These are phyloP conservation scores for Sphagnurus paluster DNA, from an alignment of 1,284 basidiomycete genomes.

Conservation along the genomic window DNA sequence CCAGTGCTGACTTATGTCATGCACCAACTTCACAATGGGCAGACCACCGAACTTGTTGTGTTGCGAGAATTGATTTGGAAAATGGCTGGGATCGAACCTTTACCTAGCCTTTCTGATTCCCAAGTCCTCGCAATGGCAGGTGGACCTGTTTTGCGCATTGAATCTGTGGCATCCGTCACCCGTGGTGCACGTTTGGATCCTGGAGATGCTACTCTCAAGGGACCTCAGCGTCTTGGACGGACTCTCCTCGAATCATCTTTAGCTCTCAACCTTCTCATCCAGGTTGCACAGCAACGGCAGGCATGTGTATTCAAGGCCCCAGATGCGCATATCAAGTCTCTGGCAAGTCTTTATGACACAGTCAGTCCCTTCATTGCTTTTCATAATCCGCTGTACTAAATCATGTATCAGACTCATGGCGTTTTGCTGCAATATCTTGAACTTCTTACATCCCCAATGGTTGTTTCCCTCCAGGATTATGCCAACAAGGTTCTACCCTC, in stretches of 20 bases:
- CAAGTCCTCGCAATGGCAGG: conserved; percentile 91
- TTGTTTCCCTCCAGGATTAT: conserved; percentile 63
- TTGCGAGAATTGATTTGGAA: conserved; percentile 91
- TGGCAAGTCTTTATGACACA: conserved; percentile 85
- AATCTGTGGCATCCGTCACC: conserved; percentile 74
- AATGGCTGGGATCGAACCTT: conserved; percentile 93
- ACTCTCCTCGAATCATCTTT: conserved; percentile 71
- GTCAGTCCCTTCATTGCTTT: conserved; percentile 47
- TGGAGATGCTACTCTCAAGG: conserved; percentile 56
- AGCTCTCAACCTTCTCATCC: conserved; percentile 82
- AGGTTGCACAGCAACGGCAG: conserved; percentile 86
- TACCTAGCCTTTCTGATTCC: conserved; percentile 85
- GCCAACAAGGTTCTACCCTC: conserved; percentile 67
- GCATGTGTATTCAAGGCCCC: conserved; percentile 72
- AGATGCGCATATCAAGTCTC: conserved; percentile 78
- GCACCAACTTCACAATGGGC: conserved; percentile 83
- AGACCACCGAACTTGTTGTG: conserved; percentile 89
- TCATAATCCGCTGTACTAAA: conserved; percentile 9
- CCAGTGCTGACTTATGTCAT: conserved; percentile 89
- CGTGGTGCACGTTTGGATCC: conserved; percentile 73
- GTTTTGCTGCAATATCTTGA: conserved; percentile 78
- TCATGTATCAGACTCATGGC: conserved; percentile 62
- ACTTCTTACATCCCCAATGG: conserved; percentile 63
- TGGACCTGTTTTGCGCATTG: conserved; percentile 84
- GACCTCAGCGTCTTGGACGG: conserved; percentile 68